These are phyloP conservation scores for Candida stauntonica DNA, from an alignment of 805 yeast genomes.

Conservation along the genomic window DNA sequence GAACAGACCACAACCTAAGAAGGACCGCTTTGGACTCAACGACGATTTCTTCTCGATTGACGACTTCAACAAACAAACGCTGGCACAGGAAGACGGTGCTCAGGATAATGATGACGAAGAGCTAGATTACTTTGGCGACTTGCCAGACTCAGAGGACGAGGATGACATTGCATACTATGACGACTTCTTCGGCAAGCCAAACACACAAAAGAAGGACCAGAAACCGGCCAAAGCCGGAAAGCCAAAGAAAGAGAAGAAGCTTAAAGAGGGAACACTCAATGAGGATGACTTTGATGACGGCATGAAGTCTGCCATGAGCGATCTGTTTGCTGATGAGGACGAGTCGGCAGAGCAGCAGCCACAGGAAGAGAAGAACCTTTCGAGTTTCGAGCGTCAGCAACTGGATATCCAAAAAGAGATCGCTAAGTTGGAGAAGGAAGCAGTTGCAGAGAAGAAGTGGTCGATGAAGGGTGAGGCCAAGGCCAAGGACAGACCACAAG, in stretches of 20 bases:
- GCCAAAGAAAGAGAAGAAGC: slow-evolving; percentile 8
- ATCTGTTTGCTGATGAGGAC: slow-evolving; percentile 38
- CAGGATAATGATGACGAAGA: slow-evolving; percentile 45
- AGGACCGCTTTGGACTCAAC: slow-evolving; percentile 63
- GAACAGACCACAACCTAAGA: slow-evolving; percentile 29
- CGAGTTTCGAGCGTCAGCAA: slow-evolving; percentile 84
- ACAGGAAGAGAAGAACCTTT: slow-evolving; percentile 39
- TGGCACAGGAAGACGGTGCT: slow-evolving; percentile 51
- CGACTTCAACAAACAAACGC: slow-evolving; percentile 72
- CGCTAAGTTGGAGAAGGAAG: slow-evolving; percentile 73
- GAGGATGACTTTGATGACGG: slow-evolving; percentile 63
- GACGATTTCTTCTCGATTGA: slow-evolving; percentile 84
- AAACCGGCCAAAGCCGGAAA: slow-evolving; percentile 25
- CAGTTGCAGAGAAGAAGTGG: slow-evolving; percentile 91
- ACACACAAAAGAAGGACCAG: slow-evolving; percentile 3
- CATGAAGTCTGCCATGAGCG: slow-evolving; percentile 46
- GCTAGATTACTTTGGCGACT: slow-evolving; percentile 47
- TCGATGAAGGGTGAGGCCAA: slow-evolving; percentile 89
- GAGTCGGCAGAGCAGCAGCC: slow-evolving; percentile 39
- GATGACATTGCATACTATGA: slow-evolving; percentile 30
- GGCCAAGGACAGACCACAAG: slow-evolving; percentile 75
- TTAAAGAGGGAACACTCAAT: slow-evolving; percentile 37
- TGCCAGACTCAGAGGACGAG: slow-evolving; percentile 46
- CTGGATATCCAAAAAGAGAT: slow-evolving; percentile 72
- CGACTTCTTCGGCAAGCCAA: slow-evolving; percentile 56